Base-by-base conservation (phyloP, 805 yeast genomes). In the Candida dendrica region DNA sequence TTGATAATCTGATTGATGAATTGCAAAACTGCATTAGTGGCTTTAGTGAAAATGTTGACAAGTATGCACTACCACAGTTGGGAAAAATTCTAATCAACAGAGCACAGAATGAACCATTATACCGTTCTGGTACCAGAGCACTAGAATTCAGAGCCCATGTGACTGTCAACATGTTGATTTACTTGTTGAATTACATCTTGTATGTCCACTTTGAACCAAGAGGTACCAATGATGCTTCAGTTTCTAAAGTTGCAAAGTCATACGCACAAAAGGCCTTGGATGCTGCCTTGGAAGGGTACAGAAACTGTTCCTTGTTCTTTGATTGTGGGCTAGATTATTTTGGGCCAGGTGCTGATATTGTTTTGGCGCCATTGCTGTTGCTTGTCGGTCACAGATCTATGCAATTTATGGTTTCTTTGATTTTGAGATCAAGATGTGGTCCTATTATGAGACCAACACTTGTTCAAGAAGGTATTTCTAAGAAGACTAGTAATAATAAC, bases 351-450 rank as follows among this genome's bases (percentile, higher is more conserved):
- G 64, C 72, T 6, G 79, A 75, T 46, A 61, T 76, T 42, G 55
- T 74, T 7, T 47, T 74, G 13, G 64, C 73, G 19, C 81, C 81
- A 11, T 66, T 65, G 47, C 61, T 77, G 52, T 53, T 77, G 52
- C 68, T 75, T 39, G 62, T 73, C 32, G 78, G 79, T 44, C 80
- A 76, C 48, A 63, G 82, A 47, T 71, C 81, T 5, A 66, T 74
- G 51, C 80, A 76, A 48, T 76, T 77, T 49, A 63, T 77, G 58
- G 75, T 77, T n/a, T 75, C 80, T 35, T 54, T 77, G 49, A 69
- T 76, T 20, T 50, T 77, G 40, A 65, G 81, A 53, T 64, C 70
- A 2, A 61, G 68, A 48, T 67, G 72, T 56, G 72, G 72, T 2
- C 71, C 72, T 16, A 55, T 64, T 33, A 65, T 57, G 60, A 56